Evolutionary conservation across 257 asterid species (phyloP).

Genomic region (Ajuga chamaepitys): DNA sequence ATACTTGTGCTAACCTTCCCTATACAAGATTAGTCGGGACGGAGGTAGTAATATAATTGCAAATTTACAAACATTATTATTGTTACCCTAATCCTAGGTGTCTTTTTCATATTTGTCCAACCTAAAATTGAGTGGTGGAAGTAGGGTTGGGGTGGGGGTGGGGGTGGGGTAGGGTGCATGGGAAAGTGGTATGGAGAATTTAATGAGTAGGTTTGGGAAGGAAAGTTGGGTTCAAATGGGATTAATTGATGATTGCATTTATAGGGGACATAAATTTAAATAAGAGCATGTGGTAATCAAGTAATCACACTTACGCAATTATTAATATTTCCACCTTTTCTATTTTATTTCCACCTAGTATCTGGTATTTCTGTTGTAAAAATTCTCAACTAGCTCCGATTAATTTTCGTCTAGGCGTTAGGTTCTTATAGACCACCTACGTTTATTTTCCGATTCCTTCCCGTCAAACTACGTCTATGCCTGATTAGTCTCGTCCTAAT

Average conservation of each 20-base stretch:
- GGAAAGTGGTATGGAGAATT: constrained; percentile 24
- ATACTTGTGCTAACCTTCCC: too few relatives aligned
- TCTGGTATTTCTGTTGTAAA: too few relatives aligned
- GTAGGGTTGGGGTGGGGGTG: constrained; percentile 1
- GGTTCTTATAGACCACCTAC: too few relatives aligned
- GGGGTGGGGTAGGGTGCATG: constrained; percentile 15
- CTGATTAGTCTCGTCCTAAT: too few relatives aligned
- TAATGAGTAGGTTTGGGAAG: constrained; percentile 27
- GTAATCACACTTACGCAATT: neutral
- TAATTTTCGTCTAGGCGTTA: too few relatives aligned
- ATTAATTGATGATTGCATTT: constrained; percentile 27
- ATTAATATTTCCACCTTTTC: constrained; percentile 1
- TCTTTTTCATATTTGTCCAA: neutral
- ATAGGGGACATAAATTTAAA: constrained; percentile 13
- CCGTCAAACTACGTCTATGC: too few relatives aligned
- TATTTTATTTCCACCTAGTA: too few relatives aligned
- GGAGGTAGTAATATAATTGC: too few relatives aligned
- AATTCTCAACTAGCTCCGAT: too few relatives aligned
- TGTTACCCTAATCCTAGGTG: neutral
- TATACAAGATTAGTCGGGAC: too few relatives aligned
- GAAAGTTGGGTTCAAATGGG: constrained; percentile 21
- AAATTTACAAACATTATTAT: neutral
- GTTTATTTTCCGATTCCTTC: too few relatives aligned
- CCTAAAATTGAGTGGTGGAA: neutral
- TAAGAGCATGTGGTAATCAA: constrained; percentile 12